Evolutionary conservation across 768 basidiomycete species (phyloP), one percentile per base, ranked within the genome.

Genomic region (Tephrocybe rancida): DNA sequence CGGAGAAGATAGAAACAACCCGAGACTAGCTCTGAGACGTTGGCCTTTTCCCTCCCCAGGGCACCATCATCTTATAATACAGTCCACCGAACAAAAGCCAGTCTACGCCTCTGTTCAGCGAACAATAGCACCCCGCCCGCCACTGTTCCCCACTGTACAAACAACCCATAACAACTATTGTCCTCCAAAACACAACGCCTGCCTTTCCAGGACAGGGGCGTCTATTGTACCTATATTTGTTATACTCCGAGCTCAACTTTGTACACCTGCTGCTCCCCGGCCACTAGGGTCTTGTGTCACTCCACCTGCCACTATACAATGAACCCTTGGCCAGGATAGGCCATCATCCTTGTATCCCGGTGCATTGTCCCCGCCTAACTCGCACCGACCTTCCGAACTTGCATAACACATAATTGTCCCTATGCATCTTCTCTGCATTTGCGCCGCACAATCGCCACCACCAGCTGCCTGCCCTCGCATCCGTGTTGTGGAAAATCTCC

Each of bases 21-120:
- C 54, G 54, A 55, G 54, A 30, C 54, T 55, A 49, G 54, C 54
- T 55, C 54, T 49, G 46, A 55, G 35, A 29, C 48, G 47, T 44
- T 55, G 43, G 24, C 10, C 34, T 10, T n/a, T 22, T 41, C 22
- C 21, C 32, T 24, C 25, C 24, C 24, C 54, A 3, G 11, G 18
- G 24, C 32, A 14, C 24, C 16, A 32, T 32, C 30, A 32, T 32
- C 48, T 44, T 49, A 50, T 55, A 52, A 42, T 59, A 14, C 26
- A 27, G 39, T 24, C 5, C 22, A 46, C 21, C 22, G 46, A 57
- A 37, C 46, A 52, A 35, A 43, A 27, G 44, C n/a, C n/a, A n/a
- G n/a, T n/a, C n/a, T n/a, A n/a, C n/a, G n/a, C n/a, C n/a, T n/a
- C n/a, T n/a, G n/a, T 48, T 37, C 3, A 37, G 35, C 27, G 48